Percentiles rank a stretch among this genome's conserved stretches.
These are phyloP conservation scores for Neurospora terricola DNA, from an alignment of 495 filamentous ascomycete species.

Conservation along the genomic window DNA sequence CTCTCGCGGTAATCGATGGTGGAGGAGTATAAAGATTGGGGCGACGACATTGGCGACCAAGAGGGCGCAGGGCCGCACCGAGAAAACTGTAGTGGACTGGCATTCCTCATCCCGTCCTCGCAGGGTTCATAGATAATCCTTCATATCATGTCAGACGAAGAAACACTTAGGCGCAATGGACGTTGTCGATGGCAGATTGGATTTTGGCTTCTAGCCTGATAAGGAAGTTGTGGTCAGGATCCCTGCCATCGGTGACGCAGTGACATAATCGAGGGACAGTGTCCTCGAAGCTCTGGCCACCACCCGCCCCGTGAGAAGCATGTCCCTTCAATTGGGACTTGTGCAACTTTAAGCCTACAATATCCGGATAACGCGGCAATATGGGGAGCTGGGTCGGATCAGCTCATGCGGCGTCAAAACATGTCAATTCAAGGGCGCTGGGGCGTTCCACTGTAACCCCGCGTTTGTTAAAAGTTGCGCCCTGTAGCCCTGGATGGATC, in stretches of 20 bases:
- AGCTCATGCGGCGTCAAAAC: background rate
- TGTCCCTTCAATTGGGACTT: background rate
- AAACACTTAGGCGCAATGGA: background rate
- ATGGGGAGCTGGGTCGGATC: background rate
- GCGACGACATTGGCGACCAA: background rate
- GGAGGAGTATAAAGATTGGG: background rate
- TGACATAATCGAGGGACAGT: background rate
- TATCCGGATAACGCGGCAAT: background rate
- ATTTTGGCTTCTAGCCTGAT: background rate
- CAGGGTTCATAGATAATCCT: background rate
- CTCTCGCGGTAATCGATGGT: background rate
- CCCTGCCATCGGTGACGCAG: background rate
- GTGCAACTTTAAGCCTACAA: background rate
- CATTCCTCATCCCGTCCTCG: constrained; percentile 41
- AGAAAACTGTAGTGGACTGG: constrained; percentile 29
- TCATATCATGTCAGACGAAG: background rate
- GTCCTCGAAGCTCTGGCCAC: background rate
- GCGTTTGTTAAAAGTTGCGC: background rate
- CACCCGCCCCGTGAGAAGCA: background rate
- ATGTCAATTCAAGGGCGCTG: background rate
- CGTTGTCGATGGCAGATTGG: background rate
- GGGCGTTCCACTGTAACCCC: background rate
- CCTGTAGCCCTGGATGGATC: background rate
- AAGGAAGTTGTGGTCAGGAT: background rate
- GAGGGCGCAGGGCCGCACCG: constrained; percentile 16